Percentiles rank a stretch among this genome's conserved stretches.
Conservation (phyloP, 1,284 basidiomycete species). For the Inonotus hispidus region DNA sequence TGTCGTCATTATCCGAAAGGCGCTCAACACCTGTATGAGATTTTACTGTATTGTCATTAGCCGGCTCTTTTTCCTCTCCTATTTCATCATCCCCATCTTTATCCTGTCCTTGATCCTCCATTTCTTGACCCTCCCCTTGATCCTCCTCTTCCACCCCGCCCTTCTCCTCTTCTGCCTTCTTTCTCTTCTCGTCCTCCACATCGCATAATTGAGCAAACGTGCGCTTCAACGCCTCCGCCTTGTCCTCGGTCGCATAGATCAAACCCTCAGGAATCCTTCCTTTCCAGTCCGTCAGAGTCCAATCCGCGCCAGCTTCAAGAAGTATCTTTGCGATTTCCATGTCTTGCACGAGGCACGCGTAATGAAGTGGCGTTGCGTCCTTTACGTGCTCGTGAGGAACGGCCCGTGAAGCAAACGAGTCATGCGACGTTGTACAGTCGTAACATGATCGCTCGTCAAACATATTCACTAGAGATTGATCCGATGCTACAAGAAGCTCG, state of each 20-base stretch:
- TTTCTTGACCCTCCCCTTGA: slow-evolving; percentile 3
- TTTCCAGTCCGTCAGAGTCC: slow-evolving; percentile 4
- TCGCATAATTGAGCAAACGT: slow-evolving; percentile 1
- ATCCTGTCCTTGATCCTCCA: neutral
- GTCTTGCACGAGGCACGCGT: slow-evolving; percentile 8
- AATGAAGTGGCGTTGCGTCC: slow-evolving; percentile 12
- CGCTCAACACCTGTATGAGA: neutral
- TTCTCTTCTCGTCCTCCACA: slow-evolving; percentile 10
- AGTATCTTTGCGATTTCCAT: slow-evolving; percentile 3
- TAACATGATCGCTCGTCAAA: neutral
- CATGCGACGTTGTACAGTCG: neutral
- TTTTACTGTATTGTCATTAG: neutral
- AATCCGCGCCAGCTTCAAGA: slow-evolving; percentile 12
- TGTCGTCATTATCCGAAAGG: neutral
- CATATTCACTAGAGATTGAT: neutral
- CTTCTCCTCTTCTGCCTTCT: slow-evolving; percentile 1
- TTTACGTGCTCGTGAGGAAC: slow-evolving; percentile 6
- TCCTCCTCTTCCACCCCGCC: neutral
- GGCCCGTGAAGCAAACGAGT: neutral
- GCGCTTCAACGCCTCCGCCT: neutral
- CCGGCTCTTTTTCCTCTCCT: neutral
- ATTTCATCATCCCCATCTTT: neutral
- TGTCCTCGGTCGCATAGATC: neutral
- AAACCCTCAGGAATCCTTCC: slow-evolving; percentile 2
- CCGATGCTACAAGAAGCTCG: neutral